Conservation (phyloP, 257 asterid species). For the Plantago ovata region DNA sequence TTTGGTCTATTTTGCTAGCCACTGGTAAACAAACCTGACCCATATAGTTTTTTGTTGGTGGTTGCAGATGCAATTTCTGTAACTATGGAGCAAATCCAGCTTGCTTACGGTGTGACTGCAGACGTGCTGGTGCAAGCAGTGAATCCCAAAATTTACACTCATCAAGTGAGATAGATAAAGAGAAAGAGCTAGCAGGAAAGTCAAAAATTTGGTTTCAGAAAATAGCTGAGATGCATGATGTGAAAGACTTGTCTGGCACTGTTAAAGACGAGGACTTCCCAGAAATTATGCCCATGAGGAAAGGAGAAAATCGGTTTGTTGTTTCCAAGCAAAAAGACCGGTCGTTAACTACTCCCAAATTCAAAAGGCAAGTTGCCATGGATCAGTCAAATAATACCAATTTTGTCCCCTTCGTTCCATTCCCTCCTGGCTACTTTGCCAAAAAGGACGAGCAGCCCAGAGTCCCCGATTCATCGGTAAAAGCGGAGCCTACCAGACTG, state of each 20-base stretch:
- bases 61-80: conserved; percentile 69
- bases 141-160: conserved; percentile 21
- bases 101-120: conserved; percentile 82
- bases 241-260: conserved; percentile 57
- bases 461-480: conserved; percentile 24
- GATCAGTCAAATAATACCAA: conserved; percentile 56
- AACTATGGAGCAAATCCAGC: conserved; percentile 71
- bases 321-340: conserved; percentile 75
- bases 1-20: conserved; percentile 4
- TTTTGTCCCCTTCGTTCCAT: conserved; percentile 88
- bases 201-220: conserved; percentile 68
- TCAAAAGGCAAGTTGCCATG: conserved; percentile 61
- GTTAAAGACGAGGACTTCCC: conserved; percentile 77
- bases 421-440: conserved; percentile 92
- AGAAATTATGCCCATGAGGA: conserved; percentile 79
- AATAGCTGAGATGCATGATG: conserved; percentile 66
- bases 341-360: conserved; percentile 69
- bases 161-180: conserved; percentile 26
- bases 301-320: conserved; percentile 70
- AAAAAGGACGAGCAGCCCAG: conserved; percentile 42
- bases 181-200: conserved; percentile 44
- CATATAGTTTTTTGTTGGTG: conserved; percentile 4
- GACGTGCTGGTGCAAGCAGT: conserved; percentile 45
- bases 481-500: conserved; percentile 20
- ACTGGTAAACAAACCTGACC: conserved; percentile 8